phyloP scores from a whole-genome alignment of 2,329 filamentous ascomycete genomes.

The Fusarium sp. region DNA sequence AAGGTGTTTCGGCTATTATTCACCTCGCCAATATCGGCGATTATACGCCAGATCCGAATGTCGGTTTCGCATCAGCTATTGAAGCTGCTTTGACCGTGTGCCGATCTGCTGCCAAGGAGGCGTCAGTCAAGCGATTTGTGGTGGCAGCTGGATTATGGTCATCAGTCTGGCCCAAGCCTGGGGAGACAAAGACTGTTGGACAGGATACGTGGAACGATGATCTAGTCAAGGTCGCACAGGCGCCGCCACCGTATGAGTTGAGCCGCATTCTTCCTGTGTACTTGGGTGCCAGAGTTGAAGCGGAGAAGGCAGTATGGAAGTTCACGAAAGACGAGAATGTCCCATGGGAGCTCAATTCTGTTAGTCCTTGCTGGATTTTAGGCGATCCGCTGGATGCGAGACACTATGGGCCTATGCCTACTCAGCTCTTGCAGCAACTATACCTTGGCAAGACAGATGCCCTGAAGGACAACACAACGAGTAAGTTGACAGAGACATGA shows the following conservation, averaged over 20 bases:
- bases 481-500: background rate
- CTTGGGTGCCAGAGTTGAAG: slow-evolving; percentile 20
- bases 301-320: slow-evolving; percentile 39
- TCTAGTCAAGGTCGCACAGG: slow-evolving; percentile 11
- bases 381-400: slow-evolving; percentile 18
- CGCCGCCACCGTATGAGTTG: slow-evolving; percentile 32
- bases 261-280: slow-evolving; percentile 15
- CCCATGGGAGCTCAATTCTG: slow-evolving; percentile 32
- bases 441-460: slow-evolving; percentile 25
- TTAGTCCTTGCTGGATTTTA: slow-evolving; percentile 27
- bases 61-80: slow-evolving; percentile 19
- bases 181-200: background rate
- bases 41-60: slow-evolving; percentile 21
- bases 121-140: slow-evolving; percentile 33
- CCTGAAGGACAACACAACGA: slow-evolving; percentile 1
- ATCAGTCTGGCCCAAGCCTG: slow-evolving; percentile 15
- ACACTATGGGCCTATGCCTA: slow-evolving; percentile 29
- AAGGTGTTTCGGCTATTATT: slow-evolving; percentile 32
- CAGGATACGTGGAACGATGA: slow-evolving; percentile 36
- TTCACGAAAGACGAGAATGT: slow-evolving; percentile 27
- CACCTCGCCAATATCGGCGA: slow-evolving; percentile 31
- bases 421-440: slow-evolving; percentile 32
- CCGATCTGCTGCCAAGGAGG: slow-evolving; percentile 29
- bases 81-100: slow-evolving; percentile 28
- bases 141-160: slow-evolving; percentile 32